phyloP scores from a whole-genome alignment of 345 rosid species.

The Boechera divaricarpa region DNA sequence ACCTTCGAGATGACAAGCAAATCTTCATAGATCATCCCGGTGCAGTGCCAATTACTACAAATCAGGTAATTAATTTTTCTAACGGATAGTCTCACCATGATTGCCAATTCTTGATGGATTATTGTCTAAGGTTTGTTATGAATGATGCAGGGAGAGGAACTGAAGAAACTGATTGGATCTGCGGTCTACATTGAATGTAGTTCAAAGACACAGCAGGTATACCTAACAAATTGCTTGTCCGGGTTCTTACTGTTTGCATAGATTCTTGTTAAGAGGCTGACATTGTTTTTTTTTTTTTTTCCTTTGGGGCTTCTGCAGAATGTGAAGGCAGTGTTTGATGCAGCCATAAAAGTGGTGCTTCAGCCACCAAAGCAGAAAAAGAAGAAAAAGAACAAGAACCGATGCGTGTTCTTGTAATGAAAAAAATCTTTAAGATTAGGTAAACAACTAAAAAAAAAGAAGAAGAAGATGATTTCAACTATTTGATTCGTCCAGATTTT shows the following conservation, averaged over 20 bases:
- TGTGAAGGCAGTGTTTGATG: slow-evolving; percentile 86
- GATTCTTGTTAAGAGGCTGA: slow-evolving; percentile 7
- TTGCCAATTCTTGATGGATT: not conserved
- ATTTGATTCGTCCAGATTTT: slow-evolving; percentile 39
- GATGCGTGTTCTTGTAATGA: slow-evolving; percentile 73
- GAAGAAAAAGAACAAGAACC: slow-evolving; percentile 72
- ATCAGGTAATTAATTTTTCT: slow-evolving; percentile 51
- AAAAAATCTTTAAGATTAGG: slow-evolving; percentile 22
- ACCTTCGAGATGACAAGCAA: slow-evolving; percentile 75
- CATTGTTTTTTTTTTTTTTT: not conserved
- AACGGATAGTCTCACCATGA: not conserved
- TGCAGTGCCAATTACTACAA: slow-evolving; percentile 68
- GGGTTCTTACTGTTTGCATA: slow-evolving; percentile 8
- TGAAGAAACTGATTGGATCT: slow-evolving; percentile 82
- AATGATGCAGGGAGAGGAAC: slow-evolving; percentile 82
- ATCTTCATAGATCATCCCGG: slow-evolving; percentile 76
- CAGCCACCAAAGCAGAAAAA: slow-evolving; percentile 89
- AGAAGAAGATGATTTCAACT: slow-evolving; percentile 20
- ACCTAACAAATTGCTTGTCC: not conserved
- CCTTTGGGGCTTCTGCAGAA: slow-evolving; percentile 52
- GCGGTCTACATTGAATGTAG: slow-evolving; percentile 94
- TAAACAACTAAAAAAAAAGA: slow-evolving; percentile 16
- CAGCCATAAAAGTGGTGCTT: slow-evolving; percentile 85
- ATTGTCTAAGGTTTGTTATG: slow-evolving; percentile 5
- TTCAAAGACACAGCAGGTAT: slow-evolving; percentile 92